Percentiles rank a stretch among this genome's conserved stretches.
Evolutionary conservation across 2,329 filamentous ascomycete genomes (phyloP).

Genomic region (Colletotrichum cereale): DNA sequence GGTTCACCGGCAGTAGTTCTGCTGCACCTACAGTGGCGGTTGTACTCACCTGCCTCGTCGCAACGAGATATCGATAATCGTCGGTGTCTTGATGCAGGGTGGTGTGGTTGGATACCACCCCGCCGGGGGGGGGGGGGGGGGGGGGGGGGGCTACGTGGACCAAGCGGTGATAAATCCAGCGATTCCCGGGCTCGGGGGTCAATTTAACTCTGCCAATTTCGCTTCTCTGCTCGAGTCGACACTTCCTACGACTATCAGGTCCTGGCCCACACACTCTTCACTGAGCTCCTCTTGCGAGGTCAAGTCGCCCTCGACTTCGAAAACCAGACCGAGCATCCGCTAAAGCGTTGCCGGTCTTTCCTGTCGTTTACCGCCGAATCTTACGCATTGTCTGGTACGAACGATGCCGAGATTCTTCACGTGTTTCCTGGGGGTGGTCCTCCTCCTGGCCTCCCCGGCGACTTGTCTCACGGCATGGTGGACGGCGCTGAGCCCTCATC

Average conservation of each 20-base stretch:
- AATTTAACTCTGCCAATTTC: background rate
- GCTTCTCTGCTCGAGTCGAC: background rate
- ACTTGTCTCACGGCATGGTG: conserved; percentile 52
- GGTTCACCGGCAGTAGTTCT: conserved; percentile 21
- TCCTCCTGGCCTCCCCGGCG: conserved; percentile 41
- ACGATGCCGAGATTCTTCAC: background rate
- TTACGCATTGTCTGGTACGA: background rate
- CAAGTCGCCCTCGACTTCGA: background rate
- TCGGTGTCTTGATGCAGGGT: conserved; percentile 10
- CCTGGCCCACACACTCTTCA: background rate
- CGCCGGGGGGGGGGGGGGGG: too few species aligned
- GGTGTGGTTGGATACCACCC: conserved; percentile 7
- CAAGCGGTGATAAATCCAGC: conserved; percentile 27
- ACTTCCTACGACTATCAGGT: conserved; percentile 8
- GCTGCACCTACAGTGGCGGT: conserved; percentile 7
- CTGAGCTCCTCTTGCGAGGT: conserved; percentile 9
- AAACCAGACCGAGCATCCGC: background rate
- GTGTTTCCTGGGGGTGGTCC: conserved; percentile 6
- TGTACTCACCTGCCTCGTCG: conserved; percentile 12
- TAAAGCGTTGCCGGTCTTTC: background rate
- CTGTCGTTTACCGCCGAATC: background rate
- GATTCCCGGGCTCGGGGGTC: background rate
- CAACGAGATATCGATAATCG: background rate
- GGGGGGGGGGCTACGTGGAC: conserved; percentile 10
- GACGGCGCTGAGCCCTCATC: conserved; percentile 48